Conservation (phyloP, 805 yeast species). For the Komagataella kurtzmanii region DNA sequence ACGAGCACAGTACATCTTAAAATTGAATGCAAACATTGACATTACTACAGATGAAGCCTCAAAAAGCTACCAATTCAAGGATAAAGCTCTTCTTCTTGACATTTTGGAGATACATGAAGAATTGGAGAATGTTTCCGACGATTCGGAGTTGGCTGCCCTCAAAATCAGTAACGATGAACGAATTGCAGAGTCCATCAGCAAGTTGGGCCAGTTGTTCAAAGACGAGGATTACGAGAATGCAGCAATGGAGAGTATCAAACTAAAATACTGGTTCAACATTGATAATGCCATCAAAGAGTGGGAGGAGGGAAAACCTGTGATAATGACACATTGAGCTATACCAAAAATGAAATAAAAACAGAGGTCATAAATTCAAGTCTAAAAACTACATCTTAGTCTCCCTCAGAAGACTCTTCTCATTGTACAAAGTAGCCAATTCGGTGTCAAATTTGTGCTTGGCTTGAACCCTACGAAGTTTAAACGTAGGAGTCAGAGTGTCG, state of each 20-base stretch:
- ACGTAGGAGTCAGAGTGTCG: conserved; percentile 56
- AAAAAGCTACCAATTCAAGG: conserved; percentile 21
- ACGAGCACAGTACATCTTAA: conserved; percentile 51
- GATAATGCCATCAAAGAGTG: conserved; percentile 62
- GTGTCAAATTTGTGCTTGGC: conserved; percentile 4
- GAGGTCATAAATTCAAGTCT: not conserved
- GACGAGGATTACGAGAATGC: conserved; percentile 41
- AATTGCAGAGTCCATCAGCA: conserved; percentile 29
- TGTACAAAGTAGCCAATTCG: conserved; percentile 3
- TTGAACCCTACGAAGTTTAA: conserved; percentile 26
- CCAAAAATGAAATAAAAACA: no score
- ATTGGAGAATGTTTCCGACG: conserved; percentile 50
- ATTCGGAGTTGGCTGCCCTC: conserved; percentile 41
- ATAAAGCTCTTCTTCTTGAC: conserved; percentile 50
- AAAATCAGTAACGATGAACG: conserved; percentile 43
- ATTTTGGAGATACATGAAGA: conserved; percentile 80
- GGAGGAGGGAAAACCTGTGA: conserved; percentile 59
- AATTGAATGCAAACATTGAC: conserved; percentile 31
- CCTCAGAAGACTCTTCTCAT: conserved; percentile 6
- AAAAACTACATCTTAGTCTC: conserved; percentile 2
- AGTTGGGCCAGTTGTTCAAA: conserved; percentile 32
- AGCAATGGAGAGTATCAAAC: conserved; percentile 49
- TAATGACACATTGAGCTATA: conserved; percentile 38
- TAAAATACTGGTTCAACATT: conserved; percentile 79
- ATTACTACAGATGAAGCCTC: conserved; percentile 44